phyloP scores from a whole-genome alignment of 1,284 basidiomycete species.

The Apiotrichum sp. region DNA sequence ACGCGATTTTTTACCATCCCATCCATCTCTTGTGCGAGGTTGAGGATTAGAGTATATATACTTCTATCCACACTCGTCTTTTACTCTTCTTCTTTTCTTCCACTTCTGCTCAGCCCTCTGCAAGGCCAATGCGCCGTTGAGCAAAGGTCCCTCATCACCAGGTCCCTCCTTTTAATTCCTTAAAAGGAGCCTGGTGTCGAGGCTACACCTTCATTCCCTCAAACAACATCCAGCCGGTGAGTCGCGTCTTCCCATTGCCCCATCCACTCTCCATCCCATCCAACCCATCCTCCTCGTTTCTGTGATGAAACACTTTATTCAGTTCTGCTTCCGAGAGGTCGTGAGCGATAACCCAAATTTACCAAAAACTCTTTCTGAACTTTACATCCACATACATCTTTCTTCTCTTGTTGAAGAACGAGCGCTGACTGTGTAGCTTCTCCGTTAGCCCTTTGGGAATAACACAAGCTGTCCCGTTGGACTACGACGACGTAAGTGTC shows the following conservation, averaged over 20 bases:
- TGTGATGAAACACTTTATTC: constrained; percentile 40
- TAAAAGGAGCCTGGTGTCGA: constrained; percentile 11
- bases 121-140: constrained; percentile 5
- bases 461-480: too few relatives aligned
- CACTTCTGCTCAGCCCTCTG: neutral
- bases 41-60: too few relatives aligned
- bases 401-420: constrained; percentile 13
- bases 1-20: too few relatives aligned
- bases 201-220: neutral
- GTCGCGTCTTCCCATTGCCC: neutral
- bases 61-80: too few relatives aligned
- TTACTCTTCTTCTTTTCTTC: neutral
- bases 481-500: constrained; percentile 5
- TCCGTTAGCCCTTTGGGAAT: too few relatives aligned
- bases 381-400: neutral
- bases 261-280: constrained; percentile 6
- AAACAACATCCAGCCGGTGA: neutral
- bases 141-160: constrained; percentile 4
- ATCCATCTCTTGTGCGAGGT: too few relatives aligned
- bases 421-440: constrained; percentile 10
- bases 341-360: constrained; percentile 43
- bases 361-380: constrained; percentile 36
- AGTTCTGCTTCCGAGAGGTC: constrained; percentile 48
- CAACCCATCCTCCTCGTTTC: constrained; percentile 24
- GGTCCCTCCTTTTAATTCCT: neutral